A percentile compares a stretch with the other conserved stretches of the same genome.
These are phyloP conservation scores for Phoenix dactylifera DNA, from an alignment of 176 grass and related monocot species.

Conservation along the genomic window DNA sequence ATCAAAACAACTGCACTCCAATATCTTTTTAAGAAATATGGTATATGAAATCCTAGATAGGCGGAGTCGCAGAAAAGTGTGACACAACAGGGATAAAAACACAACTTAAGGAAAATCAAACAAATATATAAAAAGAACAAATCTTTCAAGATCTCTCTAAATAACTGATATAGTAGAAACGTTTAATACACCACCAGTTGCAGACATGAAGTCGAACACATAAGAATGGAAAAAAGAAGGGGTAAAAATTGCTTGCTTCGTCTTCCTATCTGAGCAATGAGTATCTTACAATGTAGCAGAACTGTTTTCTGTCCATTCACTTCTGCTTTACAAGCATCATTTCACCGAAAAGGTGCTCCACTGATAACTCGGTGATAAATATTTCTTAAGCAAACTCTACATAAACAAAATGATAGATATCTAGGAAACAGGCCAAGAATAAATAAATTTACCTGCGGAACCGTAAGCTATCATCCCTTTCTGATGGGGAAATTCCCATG, in stretches of 20 bases:
- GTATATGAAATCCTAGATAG: too few species aligned
- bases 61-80: too few species aligned
- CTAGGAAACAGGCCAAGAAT: constrained; percentile 35
- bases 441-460: constrained; percentile 55
- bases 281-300: constrained; percentile 44
- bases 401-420: constrained; percentile 22
- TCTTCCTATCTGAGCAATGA: constrained; percentile 39
- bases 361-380: constrained; percentile 38
- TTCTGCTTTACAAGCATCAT: constrained; percentile 15
- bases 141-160: too few species aligned
- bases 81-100: too few species aligned
- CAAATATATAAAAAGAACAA: too few species aligned
- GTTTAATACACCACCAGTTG: too few species aligned
- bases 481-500: constrained; percentile 26
- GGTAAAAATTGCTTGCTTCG: constrained; percentile 3
- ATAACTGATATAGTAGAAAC: too few species aligned
- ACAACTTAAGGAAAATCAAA: too few species aligned
- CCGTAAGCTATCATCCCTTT: constrained; percentile 30
- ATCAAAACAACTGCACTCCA: too few species aligned
- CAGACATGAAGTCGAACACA: too few species aligned
- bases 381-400: constrained; percentile 58
- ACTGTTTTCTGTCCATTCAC: constrained; percentile 39
- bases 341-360: constrained; percentile 31
- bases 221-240: too few species aligned
- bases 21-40: too few species aligned